phyloP scores from a whole-genome alignment of 2,329 filamentous ascomycete genomes.

The Penicillium capsulatum region DNA sequence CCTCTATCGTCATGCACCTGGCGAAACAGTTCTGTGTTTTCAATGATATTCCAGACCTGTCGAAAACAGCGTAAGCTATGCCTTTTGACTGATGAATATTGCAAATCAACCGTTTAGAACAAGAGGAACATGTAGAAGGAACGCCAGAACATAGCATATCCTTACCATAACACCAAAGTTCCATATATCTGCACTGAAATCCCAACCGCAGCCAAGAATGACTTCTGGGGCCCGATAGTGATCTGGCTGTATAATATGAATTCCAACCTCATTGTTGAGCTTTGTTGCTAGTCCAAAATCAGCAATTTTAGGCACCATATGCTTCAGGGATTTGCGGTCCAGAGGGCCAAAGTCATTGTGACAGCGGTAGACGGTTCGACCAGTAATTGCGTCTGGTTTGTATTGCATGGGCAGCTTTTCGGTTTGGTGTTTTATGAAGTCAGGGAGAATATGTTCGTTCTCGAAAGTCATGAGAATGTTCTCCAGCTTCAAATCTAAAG shows the following conservation, averaged over 20 bases:
- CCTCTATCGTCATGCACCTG: slow-evolving; percentile 27
- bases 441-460: slow-evolving; percentile 12
- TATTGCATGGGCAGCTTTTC: slow-evolving; percentile 21
- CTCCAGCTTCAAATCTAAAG: slow-evolving; percentile 38
- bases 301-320: slow-evolving; percentile 23
- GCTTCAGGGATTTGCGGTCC: slow-evolving; percentile 9
- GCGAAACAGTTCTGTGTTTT: slow-evolving; percentile 30
- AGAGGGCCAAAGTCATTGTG: slow-evolving; percentile 29
- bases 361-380: slow-evolving; percentile 28
- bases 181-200: slow-evolving; percentile 37
- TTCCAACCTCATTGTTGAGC: slow-evolving; percentile 12
- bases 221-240: slow-evolving; percentile 36
- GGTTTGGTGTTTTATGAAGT: slow-evolving; percentile 13
- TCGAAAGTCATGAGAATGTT: slow-evolving; percentile 39
- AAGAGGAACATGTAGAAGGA: too few species aligned
- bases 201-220: slow-evolving; percentile 33
- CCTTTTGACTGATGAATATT: too few species aligned
- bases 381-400: slow-evolving; percentile 22
- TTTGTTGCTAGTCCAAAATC: slow-evolving; percentile 30
- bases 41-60: slow-evolving; percentile 32
- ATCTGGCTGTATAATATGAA: slow-evolving; percentile 46
- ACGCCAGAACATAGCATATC: too few species aligned
- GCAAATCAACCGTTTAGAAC: too few species aligned
- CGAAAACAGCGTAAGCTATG: too few species aligned
- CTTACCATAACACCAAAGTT: slow-evolving; percentile 36